Evolutionary conservation across 371 early-diverging fungal genomes (phyloP), one percentile per base, ranked within the genome.

Genomic region (Rhizopus arrhizus): DNA sequence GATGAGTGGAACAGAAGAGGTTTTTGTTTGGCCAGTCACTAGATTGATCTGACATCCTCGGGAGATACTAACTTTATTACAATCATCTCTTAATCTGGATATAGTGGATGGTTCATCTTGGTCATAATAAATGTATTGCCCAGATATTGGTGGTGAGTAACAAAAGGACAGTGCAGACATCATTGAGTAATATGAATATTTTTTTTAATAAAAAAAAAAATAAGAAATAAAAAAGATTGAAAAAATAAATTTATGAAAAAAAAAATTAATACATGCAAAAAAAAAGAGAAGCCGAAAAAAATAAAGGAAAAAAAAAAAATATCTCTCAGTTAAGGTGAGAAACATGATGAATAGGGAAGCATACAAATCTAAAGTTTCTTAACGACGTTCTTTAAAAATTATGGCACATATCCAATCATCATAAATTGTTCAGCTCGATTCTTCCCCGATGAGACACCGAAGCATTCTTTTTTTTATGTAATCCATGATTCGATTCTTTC

Each of bases 111-210:
- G 5, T 15, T 43, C 43, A 35, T 34, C 52, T 15, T 51, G 52
- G 12, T 35, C n/a, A 15, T 16, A 51, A 33, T 11, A 51, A 12
- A 51, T 31, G 36, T 12, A 51, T n/a, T 35, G 34, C 36, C 43
- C 43, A 43, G 43, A 51, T 51, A 15, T 11, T 35, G 52, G 33
- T 36, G 52, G 35, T 33, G 34, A 35, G 15, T 16, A 51, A 33
- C 32, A 35, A 51, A 34, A 35, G 36, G 52, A 15, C 7, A 41
- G 51, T 15, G 41, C 43, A 45, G 60, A n/a, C 49, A 38, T 28
- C 55, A 42, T 33, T 51, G 50, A 31, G 49, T 49, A 11, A 51
- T 56, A 38, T 33, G 45, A 32, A 60, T 31, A 5, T 28, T 10
- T 33, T 10, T 33, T 45, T 52, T 12, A 28, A 15, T 38, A 34